phyloP scores from a whole-genome alignment of 2,329 filamentous ascomycete genomes.

The Aspergillus glaucus region DNA sequence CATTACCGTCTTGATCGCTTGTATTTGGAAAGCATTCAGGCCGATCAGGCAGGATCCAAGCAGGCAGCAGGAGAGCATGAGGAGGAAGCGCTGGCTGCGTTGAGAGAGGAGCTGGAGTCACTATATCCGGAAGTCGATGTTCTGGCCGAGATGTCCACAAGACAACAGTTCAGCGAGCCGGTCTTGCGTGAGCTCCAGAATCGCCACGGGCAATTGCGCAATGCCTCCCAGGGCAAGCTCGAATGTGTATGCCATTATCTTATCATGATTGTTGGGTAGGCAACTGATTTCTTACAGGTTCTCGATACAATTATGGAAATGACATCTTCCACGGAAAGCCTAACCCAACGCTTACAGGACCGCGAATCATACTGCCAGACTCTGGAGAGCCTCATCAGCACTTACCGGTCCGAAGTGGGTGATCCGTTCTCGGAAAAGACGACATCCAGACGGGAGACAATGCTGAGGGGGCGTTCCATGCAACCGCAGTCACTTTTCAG shows the following conservation, averaged over 20 bases:
- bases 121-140: constrained; percentile 36
- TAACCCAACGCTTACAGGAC: constrained; percentile 22
- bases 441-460: constrained; percentile 20
- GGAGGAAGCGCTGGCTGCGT: constrained; percentile 13
- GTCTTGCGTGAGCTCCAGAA: constrained; percentile 31
- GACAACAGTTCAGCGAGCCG: constrained; percentile 37
- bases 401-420: constrained; percentile 27
- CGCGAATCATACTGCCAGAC: constrained; percentile 31
- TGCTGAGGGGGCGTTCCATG: constrained; percentile 20
- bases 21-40: constrained; percentile 28
- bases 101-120: constrained; percentile 34
- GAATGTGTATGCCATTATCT: constrained; percentile 23
- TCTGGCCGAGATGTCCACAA: constrained; percentile 37
- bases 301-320: constrained; percentile 28
- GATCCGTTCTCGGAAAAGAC: constrained; percentile 15
- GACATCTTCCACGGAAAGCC: constrained; percentile 24
- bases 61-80: constrained; percentile 3
- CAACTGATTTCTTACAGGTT: constrained; percentile 20
- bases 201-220: constrained; percentile 23
- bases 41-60: neutral
- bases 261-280: neutral
- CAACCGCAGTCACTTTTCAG: constrained; percentile 14
- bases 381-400: constrained; percentile 23
- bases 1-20: constrained; percentile 35
- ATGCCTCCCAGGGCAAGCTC: constrained; percentile 27